These are phyloP conservation scores for Phallus indusiatus DNA, from an alignment of 768 basidiomycete species.

Conservation along the genomic window DNA sequence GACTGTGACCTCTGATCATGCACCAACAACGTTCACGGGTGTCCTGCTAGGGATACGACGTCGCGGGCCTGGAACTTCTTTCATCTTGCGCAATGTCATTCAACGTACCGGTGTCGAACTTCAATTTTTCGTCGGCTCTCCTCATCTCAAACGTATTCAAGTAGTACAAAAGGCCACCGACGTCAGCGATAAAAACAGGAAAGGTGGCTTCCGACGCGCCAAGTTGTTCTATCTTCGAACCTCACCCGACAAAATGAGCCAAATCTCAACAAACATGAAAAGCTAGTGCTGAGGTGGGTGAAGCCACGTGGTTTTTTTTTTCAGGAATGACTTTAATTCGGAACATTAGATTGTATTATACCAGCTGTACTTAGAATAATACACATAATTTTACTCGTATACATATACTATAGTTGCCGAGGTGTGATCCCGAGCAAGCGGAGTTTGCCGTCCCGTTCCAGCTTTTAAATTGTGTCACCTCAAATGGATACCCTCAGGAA, in stretches of 20 bases:
- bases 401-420: not conserved
- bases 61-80: constrained; percentile 80
- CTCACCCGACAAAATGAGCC: constrained; percentile 77
- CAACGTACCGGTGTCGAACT: constrained; percentile 89
- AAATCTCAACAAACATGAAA: constrained; percentile 45
- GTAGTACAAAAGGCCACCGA: constrained; percentile 52
- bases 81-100: constrained; percentile 82
- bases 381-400: too few species aligned
- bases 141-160: constrained; percentile 81
- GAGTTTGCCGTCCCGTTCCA: not conserved
- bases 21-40: constrained; percentile 80
- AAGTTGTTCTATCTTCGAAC: constrained; percentile 79
- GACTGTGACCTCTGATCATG: constrained; percentile 64
- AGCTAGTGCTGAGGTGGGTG: constrained; percentile 7
- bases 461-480: not conserved
- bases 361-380: not conserved
- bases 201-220: constrained; percentile 57
- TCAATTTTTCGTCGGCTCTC: constrained; percentile 81
- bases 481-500: not conserved
- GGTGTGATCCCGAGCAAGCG: not conserved
- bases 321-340: not conserved
- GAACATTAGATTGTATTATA: not conserved
- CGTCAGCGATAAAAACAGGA: constrained; percentile 18
- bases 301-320: not conserved
- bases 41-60: constrained; percentile 77